Evolutionary conservation across 139 green algal genomes (phyloP).

Genomic region (Closterium sp.): DNA sequence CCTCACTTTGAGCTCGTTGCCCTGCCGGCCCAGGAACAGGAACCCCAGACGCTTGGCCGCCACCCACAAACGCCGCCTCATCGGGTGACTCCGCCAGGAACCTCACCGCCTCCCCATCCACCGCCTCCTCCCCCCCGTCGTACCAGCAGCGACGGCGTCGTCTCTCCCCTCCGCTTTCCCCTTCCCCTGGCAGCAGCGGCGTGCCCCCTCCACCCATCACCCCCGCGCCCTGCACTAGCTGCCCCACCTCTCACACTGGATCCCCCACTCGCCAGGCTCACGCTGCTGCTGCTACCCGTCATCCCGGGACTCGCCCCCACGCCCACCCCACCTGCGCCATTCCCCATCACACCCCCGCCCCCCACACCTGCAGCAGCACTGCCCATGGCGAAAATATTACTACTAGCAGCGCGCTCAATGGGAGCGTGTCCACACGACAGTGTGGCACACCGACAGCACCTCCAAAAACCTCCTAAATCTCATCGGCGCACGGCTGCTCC

Average conservation of each 20-base stretch:
- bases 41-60: slow-evolving; percentile 78
- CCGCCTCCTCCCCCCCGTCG: background rate
- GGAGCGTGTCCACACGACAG: slow-evolving; percentile 22
- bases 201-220: background rate
- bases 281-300: background rate
- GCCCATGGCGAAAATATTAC: background rate
- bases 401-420: background rate
- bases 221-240: background rate
- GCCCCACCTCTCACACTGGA: background rate
- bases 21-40: slow-evolving; percentile 49
- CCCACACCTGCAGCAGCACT: background rate
- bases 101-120: background rate
- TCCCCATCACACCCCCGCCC: background rate
- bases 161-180: background rate
- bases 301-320: background rate
- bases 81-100: slow-evolving; percentile 82
- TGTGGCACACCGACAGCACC: slow-evolving; percentile 51
- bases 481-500: background rate
- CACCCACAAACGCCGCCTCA: slow-evolving; percentile 91
- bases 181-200: background rate
- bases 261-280: background rate
- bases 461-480: slow-evolving; percentile 34
- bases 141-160: background rate
- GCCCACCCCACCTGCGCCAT: background rate
- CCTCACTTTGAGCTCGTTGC: slow-evolving; percentile 31